phyloP scores from a whole-genome alignment of 768 basidiomycete genomes.

The Tephrocybe sp. region DNA sequence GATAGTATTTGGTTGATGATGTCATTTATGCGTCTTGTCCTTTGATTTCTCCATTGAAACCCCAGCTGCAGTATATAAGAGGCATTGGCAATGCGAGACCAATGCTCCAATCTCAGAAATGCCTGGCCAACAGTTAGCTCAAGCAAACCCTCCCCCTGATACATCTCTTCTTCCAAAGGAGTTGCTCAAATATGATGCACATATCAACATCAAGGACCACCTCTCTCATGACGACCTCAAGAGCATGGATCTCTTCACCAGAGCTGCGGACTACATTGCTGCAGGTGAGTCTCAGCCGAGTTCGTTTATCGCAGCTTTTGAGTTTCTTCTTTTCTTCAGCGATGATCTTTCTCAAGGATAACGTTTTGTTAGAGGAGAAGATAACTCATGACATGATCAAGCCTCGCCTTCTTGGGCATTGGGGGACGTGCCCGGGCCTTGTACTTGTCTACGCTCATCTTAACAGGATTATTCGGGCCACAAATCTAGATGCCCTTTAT shows the following conservation, averaged over 20 bases:
- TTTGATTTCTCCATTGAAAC: too few species aligned
- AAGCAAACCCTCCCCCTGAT: constrained; percentile 69
- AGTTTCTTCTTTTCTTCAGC: constrained; percentile 35
- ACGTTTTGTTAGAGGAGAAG: constrained; percentile 61
- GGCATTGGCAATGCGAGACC: neutral
- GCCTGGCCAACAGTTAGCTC: constrained; percentile 56
- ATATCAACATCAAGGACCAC: constrained; percentile 43
- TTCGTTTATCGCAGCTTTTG: neutral
- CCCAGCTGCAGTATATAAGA: too few species aligned
- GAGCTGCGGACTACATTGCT: constrained; percentile 68
- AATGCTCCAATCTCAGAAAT: constrained; percentile 18
- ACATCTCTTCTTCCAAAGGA: constrained; percentile 63
- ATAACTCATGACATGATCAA: constrained; percentile 74
- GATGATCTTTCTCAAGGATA: constrained; percentile 81
- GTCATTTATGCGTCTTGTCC: too few species aligned
- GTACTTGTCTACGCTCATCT: constrained; percentile 70
- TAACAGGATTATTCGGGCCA: constrained; percentile 59
- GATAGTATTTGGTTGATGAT: too few species aligned
- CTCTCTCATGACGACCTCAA: constrained; percentile 50
- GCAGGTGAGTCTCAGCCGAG: constrained; percentile 43
- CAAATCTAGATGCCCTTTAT: constrained; percentile 61
- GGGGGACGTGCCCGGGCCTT: constrained; percentile 83
- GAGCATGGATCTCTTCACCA: constrained; percentile 50
- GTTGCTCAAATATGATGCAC: constrained; percentile 45
- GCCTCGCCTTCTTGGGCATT: constrained; percentile 76